phyloP scores from a whole-genome alignment of 495 filamentous ascomycete species.

The Hypomontagnella monticulosa region DNA sequence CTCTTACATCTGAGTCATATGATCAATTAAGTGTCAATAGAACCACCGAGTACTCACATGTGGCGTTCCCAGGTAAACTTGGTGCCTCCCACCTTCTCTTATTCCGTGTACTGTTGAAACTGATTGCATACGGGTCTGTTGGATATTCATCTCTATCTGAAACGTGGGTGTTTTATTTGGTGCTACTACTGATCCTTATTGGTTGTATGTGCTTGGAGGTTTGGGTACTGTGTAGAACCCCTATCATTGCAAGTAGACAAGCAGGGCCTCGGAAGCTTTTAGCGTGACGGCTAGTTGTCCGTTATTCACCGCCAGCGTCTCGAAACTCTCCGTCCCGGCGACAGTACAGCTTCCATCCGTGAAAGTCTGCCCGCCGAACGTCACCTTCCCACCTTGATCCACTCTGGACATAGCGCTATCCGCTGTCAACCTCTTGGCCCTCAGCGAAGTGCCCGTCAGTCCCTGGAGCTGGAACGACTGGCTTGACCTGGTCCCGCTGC shows the following conservation, averaged over 20 bases:
- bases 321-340: conserved; percentile 54
- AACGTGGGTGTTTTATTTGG: too few species aligned
- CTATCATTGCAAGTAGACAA: conserved; percentile 58
- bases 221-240: not conserved
- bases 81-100: too few species aligned
- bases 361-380: conserved; percentile 64
- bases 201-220: too few species aligned
- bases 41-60: too few species aligned
- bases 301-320: conserved; percentile 51
- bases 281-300: conserved; percentile 59
- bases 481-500: conserved; percentile 54
- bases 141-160: too few species aligned
- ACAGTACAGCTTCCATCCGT: conserved; percentile 62
- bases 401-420: conserved; percentile 58
- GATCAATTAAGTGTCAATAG: too few species aligned
- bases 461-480: conserved; percentile 60
- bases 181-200: too few species aligned
- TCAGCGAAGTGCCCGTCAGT: conserved; percentile 49
- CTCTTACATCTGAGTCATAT: too few species aligned
- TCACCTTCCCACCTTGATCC: conserved; percentile 58
- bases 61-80: too few species aligned
- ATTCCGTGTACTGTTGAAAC: too few species aligned
- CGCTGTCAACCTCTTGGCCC: conserved; percentile 65
- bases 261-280: conserved; percentile 63
- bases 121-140: too few species aligned